Evolutionary conservation across 257 asterid genomes (phyloP).

Genomic region (Eustoma russellianum): DNA sequence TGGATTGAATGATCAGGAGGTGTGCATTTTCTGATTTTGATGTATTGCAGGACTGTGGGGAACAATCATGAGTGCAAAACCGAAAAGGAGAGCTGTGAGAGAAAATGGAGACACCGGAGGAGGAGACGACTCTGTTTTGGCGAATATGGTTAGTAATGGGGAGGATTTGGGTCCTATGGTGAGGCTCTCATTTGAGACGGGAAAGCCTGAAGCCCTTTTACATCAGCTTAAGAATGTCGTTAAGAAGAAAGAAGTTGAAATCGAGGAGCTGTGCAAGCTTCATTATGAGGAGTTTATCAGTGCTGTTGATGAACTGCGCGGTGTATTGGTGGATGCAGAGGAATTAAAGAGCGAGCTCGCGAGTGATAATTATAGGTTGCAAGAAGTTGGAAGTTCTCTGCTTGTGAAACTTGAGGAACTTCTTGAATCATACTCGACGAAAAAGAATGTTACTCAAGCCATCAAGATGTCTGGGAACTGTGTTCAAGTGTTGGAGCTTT

Average conservation of each 20-base stretch:
- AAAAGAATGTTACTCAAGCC: constrained; percentile 76
- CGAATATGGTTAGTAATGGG: constrained; percentile 67
- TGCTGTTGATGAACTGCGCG: constrained; percentile 93
- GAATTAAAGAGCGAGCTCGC: constrained; percentile 81
- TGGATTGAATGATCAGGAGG: too few species aligned
- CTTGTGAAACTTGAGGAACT: constrained; percentile 80
- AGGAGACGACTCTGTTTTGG: constrained; percentile 55
- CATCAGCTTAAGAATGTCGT: constrained; percentile 70
- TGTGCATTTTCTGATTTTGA: neutral
- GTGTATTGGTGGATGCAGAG: constrained; percentile 89
- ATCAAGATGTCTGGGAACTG: constrained; percentile 73
- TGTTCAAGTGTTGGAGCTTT: constrained; percentile 67
- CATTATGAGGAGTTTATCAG: constrained; percentile 86
- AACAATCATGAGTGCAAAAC: constrained; percentile 39
- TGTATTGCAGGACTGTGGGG: constrained; percentile 8
- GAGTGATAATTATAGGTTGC: constrained; percentile 67
- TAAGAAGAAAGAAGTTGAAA: constrained; percentile 77
- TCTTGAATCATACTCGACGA: constrained; percentile 62
- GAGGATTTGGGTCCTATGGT: constrained; percentile 95
- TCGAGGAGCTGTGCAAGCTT: constrained; percentile 91
- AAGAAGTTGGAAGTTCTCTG: constrained; percentile 66
- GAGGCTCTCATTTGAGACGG: constrained; percentile 65
- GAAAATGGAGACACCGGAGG: constrained; percentile 66
- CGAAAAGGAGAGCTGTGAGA: constrained; percentile 48
- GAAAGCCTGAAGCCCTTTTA: constrained; percentile 69